Evolutionary conservation across 768 basidiomycete genomes (phyloP).

Genomic region (Kwoniella botswanensis): DNA sequence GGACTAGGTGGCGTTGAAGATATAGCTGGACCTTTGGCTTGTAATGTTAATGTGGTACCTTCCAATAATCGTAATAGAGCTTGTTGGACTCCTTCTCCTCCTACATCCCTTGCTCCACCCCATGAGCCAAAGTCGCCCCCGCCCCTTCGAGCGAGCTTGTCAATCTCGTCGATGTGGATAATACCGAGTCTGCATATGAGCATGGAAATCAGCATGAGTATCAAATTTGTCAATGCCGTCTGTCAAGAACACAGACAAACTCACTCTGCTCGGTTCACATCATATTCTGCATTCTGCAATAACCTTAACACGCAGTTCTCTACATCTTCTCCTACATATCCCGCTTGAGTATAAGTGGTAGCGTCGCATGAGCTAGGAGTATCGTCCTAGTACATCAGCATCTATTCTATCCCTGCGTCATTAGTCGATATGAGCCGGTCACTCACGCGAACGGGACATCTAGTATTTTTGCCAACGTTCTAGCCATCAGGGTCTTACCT

Average conservation of each 20-base stretch:
- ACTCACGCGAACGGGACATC: conserved; percentile 85
- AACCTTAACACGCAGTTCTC: conserved; percentile 87
- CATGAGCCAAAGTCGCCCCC: conserved; percentile 61
- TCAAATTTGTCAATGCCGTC: too few relatives aligned
- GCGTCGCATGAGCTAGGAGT: conserved; percentile 66
- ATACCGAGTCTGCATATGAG: conserved; percentile 73
- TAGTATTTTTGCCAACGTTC: conserved; percentile 84
- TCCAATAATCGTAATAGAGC: conserved; percentile 82
- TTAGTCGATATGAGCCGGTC: too few relatives aligned
- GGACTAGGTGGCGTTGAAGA: conserved; percentile 27
- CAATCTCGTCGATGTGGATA: conserved; percentile 94
- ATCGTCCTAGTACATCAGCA: too few relatives aligned
- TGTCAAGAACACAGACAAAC: neutral
- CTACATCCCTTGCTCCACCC: conserved; percentile 71
- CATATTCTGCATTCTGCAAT: conserved; percentile 87
- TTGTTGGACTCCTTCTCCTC: conserved; percentile 96
- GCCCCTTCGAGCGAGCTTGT: conserved; percentile 74
- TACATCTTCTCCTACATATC: conserved; percentile 91
- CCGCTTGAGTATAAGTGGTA: conserved; percentile 83
- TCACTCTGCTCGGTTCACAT: conserved; percentile 82
- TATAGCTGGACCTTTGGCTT: conserved; percentile 60
- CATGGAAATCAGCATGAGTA: neutral
- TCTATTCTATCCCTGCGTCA: too few relatives aligned
- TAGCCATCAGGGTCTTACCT: conserved; percentile 91
- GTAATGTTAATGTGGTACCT: conserved; percentile 81